Base-by-base conservation (phyloP, 768 basidiomycete genomes). In the Pleurotus tuoliensis region DNA sequence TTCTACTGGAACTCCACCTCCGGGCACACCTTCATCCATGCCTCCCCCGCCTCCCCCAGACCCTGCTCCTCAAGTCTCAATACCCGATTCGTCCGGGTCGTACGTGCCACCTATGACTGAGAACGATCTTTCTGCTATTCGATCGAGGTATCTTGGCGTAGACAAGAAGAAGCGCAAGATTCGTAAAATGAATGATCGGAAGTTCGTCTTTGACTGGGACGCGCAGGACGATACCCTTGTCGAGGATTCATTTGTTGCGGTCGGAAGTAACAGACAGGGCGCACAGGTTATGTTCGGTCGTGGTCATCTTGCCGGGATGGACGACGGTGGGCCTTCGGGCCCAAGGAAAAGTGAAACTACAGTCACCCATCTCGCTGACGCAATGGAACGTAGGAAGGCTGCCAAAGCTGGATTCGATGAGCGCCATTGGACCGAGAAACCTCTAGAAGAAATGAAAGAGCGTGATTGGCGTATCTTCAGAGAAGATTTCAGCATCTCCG, bases 201-300 rank as follows among this genome's bases (percentile, higher is more conserved):
- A 96, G 72, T 94, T 98, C 67, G 92, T 96, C n/a, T 99, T 99
- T 66, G 97, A 98, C 69, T 99, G 97, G 97, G 94, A 96, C 66
- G 86, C 87, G 48, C 90, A 89, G 69, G 97, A 99, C 64, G 97
- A 99, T 69, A 99, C 97, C 12, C 87, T 90, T 65, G 76, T 83
- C 6, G 84, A 81, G 27, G 90, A 91, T 65, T 83, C 88, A 13
- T 86, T 87, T n/a, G 76, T 82, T 12, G 85, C 85, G 5, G 80
- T 82, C 4, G 89, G 87, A 2, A 79, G 79, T 52, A 84, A 85
- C 55, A 78, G 89, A 24, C 90, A 92, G 67, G 89, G 88, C 15
- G 90, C 90, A 2, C 89, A 90, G 64, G 83, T 92, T 40, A 92
- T 92, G 90, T 93, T 91, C 74, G 92, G 91, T 15, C 78, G 91